Evolutionary conservation across 768 basidiomycete species (phyloP).

Genomic region (Russula ochroleuca): DNA sequence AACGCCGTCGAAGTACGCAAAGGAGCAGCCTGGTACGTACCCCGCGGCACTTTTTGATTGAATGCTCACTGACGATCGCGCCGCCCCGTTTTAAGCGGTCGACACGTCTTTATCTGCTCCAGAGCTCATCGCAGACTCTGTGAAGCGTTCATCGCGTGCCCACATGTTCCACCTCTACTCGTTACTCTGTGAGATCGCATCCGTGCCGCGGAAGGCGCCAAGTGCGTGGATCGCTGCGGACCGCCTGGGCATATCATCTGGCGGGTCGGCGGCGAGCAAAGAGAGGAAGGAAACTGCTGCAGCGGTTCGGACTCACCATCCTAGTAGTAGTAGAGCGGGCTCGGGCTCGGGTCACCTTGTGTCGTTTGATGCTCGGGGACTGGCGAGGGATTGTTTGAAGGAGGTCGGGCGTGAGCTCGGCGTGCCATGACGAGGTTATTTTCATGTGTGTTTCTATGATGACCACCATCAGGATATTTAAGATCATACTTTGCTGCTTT

Average conservation of each 20-base stretch:
- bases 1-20: constrained; percentile 52
- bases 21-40: constrained; percentile 54
- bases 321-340: background rate
- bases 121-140: constrained; percentile 61
- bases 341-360: constrained; percentile 25
- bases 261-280: background rate
- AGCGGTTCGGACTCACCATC: background rate
- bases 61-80: background rate
- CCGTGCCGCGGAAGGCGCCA: constrained; percentile 64
- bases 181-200: constrained; percentile 71
- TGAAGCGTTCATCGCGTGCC: constrained; percentile 68
- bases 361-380: constrained; percentile 59
- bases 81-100: constrained; percentile 30
- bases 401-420: constrained; percentile 76
- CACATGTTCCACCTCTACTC: constrained; percentile 89
- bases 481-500: background rate
- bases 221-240: constrained; percentile 53
- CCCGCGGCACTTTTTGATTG: background rate
- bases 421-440: constrained; percentile 32
- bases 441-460: background rate
- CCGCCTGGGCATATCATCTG: constrained; percentile 19
- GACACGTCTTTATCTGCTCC: constrained; percentile 48
- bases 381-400: constrained; percentile 65
- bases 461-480: background rate
- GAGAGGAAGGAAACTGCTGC: background rate